Percentiles rank a stretch among this genome's conserved stretches.
These are phyloP conservation scores for Starmera amethionina DNA, from an alignment of 805 yeast genomes.

Conservation along the genomic window DNA sequence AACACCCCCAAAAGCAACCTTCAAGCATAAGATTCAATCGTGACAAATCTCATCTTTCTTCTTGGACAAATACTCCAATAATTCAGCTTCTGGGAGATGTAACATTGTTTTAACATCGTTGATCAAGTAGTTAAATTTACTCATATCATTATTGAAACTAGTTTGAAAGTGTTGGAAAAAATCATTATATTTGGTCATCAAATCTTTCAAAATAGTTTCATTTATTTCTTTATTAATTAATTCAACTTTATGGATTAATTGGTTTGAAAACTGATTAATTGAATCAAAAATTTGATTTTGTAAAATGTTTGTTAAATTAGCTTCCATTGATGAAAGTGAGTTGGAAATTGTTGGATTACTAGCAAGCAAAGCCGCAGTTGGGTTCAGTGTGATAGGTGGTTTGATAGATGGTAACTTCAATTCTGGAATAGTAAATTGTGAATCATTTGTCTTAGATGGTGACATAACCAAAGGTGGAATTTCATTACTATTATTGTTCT, in stretches of 20 bases:
- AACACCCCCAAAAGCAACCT: too few relatives aligned
- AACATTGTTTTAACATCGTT: conserved; percentile 25
- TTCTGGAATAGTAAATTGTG: too few relatives aligned
- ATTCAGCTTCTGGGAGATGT: conserved; percentile 25
- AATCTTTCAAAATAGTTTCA: conserved; percentile 22
- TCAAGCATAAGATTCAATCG: too few relatives aligned
- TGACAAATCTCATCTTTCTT: conserved; percentile 5
- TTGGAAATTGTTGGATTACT: too few relatives aligned
- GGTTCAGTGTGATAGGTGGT: conserved; percentile 1
- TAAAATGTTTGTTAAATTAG: conserved; percentile 24
- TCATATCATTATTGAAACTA: conserved; percentile 27
- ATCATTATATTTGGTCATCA: conserved; percentile 24
- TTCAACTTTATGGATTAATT: conserved; percentile 22
- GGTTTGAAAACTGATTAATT: conserved; percentile 23
- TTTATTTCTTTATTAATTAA: conserved; percentile 28
- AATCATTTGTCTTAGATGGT: too few relatives aligned
- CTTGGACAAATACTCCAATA: conserved; percentile 18
- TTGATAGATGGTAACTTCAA: neutral
- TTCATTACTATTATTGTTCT: too few relatives aligned
- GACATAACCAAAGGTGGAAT: too few relatives aligned
- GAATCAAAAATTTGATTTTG: conserved; percentile 28
- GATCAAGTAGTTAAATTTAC: conserved; percentile 24
- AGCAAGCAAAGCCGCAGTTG: conserved; percentile 3
- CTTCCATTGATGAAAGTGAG: conserved; percentile 4
- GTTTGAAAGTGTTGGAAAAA: conserved; percentile 22